A percentile compares a stretch with the other conserved stretches of the same genome.
These are phyloP conservation scores for Ambrosiella xylebori DNA, from an alignment of 2,329 filamentous ascomycete species.

Conservation along the genomic window DNA sequence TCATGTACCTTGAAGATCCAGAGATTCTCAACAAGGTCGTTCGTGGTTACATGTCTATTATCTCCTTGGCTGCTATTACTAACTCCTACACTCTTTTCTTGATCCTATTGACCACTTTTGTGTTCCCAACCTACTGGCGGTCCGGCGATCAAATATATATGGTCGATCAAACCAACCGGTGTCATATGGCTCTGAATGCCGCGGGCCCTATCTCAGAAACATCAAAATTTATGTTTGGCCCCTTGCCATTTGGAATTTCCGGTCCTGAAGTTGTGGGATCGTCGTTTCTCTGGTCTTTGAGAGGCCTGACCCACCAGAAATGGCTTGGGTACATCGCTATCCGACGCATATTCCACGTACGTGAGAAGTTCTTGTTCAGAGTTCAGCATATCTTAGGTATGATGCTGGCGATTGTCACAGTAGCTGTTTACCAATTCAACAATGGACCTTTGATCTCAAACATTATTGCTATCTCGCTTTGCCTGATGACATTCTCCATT, in stretches of 20 bases:
- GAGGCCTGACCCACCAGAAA: constrained; percentile 31
- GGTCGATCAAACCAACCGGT: constrained; percentile 20
- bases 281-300: constrained; percentile 29
- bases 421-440: constrained; percentile 51
- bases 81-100: constrained; percentile 58
- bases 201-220: constrained; percentile 14
- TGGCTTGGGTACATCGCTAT: constrained; percentile 35
- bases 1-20: constrained; percentile 76
- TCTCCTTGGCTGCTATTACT: constrained; percentile 61
- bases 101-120: constrained; percentile 43
- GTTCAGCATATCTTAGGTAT: constrained; percentile 41
- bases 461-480: constrained; percentile 71
- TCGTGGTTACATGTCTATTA: constrained; percentile 63
- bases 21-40: constrained; percentile 67
- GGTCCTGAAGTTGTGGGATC: neutral
- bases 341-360: constrained; percentile 28
- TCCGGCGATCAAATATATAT: constrained; percentile 19
- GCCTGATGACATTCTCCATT: constrained; percentile 63
- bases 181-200: constrained; percentile 11
- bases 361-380: constrained; percentile 33
- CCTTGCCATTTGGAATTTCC: constrained; percentile 17
- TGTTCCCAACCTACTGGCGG: constrained; percentile 59
- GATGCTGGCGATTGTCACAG: constrained; percentile 34
- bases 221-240: constrained; percentile 9
- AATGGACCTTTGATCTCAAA: constrained; percentile 50